Evolutionary conservation across 2,329 filamentous ascomycete genomes (phyloP), one percentile per base, ranked within the genome.

Genomic region (Uncinocarpus reesii): DNA sequence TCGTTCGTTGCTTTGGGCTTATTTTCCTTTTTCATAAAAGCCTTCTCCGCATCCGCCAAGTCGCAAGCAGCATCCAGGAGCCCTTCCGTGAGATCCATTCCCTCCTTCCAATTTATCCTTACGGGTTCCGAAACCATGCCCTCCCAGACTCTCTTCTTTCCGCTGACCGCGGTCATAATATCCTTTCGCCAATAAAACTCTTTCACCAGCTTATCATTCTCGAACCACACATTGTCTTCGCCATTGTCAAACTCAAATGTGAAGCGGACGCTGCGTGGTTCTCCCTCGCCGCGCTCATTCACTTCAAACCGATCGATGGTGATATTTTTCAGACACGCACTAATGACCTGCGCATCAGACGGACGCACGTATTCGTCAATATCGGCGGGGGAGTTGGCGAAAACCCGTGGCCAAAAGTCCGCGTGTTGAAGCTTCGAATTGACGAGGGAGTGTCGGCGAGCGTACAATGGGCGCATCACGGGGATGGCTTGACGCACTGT

Each of bases 341-440:
- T 76, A 51, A 96, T 77, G 53, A 92, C 71, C 3, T 57, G 58
- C 7, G 77, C 76, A 71, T 96, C 90, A 42, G 78, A 77, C 36
- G 86, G 84, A 63, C 87, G 82, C 63, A 96, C 84, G 74, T 83
- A 88, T 68, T 87, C 82, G 69, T 95, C 88, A 58, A 98, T 78
- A 54, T 95, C 87, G 40, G 78, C 75, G 1, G 89, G 88, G 2
- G 85, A 81, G 70, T 88, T 83, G 72, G 94, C 86, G 64, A 96
- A 77, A 49, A 95, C 89, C 50, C 93, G 78, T n/a, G 86, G 76
- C 92, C 92, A 96, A 79, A 96, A 98, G 71, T 86, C 80, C 58
- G 80, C 78, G 8, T 57, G 52, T 50, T 64, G 53, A 13, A 69
- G 58, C 62, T 95, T 89, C 61, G 81, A 74, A 54, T 77, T 67